Evolutionary conservation across 352 stramenopile genomes (phyloP).

Genomic region (Phytophthora cryptogea): DNA sequence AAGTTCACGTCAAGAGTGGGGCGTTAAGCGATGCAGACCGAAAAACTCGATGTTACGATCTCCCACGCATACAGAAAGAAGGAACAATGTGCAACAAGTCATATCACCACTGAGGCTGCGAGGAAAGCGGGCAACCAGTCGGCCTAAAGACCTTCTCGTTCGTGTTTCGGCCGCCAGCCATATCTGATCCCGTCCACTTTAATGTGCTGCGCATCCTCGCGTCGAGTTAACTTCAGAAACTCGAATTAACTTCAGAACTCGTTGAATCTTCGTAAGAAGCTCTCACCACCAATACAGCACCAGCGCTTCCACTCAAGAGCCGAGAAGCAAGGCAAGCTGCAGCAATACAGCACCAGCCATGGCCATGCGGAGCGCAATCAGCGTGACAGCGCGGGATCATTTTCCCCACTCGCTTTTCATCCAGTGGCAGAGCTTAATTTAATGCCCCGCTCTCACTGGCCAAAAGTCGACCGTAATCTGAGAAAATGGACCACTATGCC

Average conservation of each 20-base stretch:
- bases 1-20: no score
- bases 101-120: background rate
- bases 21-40: no score
- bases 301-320: no score
- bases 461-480: constrained; percentile 6
- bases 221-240: background rate
- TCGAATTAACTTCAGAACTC: constrained; percentile 9
- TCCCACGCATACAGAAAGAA: no score
- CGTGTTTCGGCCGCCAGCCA: background rate
- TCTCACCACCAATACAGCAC: background rate
- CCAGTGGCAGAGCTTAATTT: constrained; percentile 6
- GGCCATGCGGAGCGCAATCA: background rate
- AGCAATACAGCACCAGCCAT: background rate
- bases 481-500: constrained; percentile 12
- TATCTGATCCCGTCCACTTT: constrained; percentile 10
- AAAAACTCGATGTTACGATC: no score
- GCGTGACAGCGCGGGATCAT: constrained; percentile 17
- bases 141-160: background rate
- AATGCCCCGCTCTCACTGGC: background rate
- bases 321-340: background rate
- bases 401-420: constrained; percentile 14
- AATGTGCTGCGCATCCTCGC: constrained; percentile 17
- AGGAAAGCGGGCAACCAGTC: background rate
- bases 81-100: no score
- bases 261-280: constrained; percentile 11